Base-by-base conservation (phyloP, 768 basidiomycete genomes). In the Phlebiopsis flavidoalba region DNA sequence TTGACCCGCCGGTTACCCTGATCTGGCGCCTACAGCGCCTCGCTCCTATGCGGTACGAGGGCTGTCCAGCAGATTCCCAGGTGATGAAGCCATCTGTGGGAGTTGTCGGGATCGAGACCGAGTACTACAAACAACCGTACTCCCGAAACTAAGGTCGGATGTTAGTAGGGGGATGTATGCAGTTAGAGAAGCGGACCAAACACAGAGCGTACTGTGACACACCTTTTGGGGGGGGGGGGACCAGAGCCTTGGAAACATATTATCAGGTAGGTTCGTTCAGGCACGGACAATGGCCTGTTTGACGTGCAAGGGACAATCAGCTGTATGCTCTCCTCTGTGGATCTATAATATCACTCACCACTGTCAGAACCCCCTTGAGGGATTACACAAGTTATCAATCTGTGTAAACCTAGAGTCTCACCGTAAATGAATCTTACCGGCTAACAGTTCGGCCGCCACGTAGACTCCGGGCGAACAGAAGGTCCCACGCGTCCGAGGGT, bases 1-100 rank as follows among this genome's bases (percentile, higher is more conserved):
- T 77, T 8, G 75, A 76, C 0, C 80, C 82, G 71, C 59, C 72
- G 7, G 72, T n/a, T 63, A 3, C 63, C 66, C 12, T 68, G 35
- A 61, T 83, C 79, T 5, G 85, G 77, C 0, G n/a, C 77, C 79
- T 26, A 86, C 79, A 19, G 89, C 83, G 12, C 65, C n/a, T 59
- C 0, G 89, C 85, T 17, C 80, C 77, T 66, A 94, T 67, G 14
- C 70, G 65, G 7, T 80, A 83, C 0, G 80, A 78, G 43, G 77
- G 78, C 31, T 68, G 66, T 1, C 84, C 87, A 62, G 86, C 80
- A 14, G 84, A 79, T 58, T 83, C 79, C 94, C 94, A 95, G 6
- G 86, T 86, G 59, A 95, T 85, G 67, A 80, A 88, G 0, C 89
- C 89, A 8, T 79, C 79, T 0, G 67, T 57, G 0, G 79, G 77